Percentiles rank a stretch among this genome's conserved stretches.
phyloP scores from a whole-genome alignment of 495 filamentous ascomycete species.

The Cercophora samala region DNA sequence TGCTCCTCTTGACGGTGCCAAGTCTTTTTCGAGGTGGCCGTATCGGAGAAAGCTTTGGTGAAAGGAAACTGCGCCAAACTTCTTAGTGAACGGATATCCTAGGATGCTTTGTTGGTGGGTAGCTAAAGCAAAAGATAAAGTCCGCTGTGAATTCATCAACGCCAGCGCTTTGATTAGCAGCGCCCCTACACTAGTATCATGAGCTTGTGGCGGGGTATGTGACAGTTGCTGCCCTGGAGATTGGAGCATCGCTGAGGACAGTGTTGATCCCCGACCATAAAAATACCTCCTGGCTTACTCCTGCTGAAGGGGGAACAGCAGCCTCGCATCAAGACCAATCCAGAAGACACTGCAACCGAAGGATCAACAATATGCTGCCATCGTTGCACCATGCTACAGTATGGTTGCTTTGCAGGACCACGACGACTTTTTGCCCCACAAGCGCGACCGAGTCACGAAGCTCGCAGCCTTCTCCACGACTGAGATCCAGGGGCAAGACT shows the following conservation, averaged over 20 bases:
- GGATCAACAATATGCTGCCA: background rate
- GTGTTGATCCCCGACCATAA: background rate
- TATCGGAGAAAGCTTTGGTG: background rate
- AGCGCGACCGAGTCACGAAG: conserved; percentile 2
- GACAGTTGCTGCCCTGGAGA: too few species aligned
- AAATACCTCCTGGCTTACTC: background rate
- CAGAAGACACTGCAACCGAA: background rate
- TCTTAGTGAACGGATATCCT: too few species aligned
- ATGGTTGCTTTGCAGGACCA: conserved; percentile 2
- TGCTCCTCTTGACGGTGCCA: background rate
- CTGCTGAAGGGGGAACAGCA: background rate
- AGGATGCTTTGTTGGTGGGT: too few species aligned
- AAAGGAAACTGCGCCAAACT: too few species aligned
- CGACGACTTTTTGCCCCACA: background rate
- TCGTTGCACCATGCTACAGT: background rate
- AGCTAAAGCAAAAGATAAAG: background rate
- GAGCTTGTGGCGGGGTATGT: background rate
- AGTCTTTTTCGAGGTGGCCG: background rate
- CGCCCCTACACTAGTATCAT: background rate
- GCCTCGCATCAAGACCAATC: background rate
- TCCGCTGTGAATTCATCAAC: background rate
- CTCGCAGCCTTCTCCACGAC: background rate
- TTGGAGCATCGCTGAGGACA: too few species aligned
- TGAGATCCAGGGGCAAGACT: background rate
- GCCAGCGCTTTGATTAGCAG: background rate